Conservation (phyloP, 2,329 filamentous ascomycete genomes). For the Grosmannia penicillata region DNA sequence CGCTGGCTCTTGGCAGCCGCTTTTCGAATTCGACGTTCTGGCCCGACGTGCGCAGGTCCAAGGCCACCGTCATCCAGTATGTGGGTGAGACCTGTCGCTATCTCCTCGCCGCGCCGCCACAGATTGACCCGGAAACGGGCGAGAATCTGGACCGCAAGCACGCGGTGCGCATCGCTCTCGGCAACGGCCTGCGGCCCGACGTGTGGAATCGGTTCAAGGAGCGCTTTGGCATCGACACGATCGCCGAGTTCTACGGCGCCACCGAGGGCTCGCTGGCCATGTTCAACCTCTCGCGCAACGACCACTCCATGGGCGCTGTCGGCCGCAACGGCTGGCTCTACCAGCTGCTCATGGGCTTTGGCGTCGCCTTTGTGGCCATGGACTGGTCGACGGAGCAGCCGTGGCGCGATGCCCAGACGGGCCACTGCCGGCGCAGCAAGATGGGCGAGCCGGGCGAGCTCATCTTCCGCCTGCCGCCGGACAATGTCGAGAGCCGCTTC, state of each 20-base stretch:
- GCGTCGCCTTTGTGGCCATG: slow-evolving; percentile 47
- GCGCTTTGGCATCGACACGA: slow-evolving; percentile 58
- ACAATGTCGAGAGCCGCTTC: slow-evolving; percentile 47
- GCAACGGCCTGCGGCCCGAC: slow-evolving; percentile 74
- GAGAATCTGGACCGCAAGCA: slow-evolving; percentile 59
- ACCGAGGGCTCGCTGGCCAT: slow-evolving; percentile 57
- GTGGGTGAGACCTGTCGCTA: slow-evolving; percentile 82
- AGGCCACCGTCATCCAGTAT: slow-evolving; percentile 70
- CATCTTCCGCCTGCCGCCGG: slow-evolving; percentile 53
- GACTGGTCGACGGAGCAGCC: slow-evolving; percentile 59
- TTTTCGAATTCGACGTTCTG: slow-evolving; percentile 70
- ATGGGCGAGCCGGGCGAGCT: slow-evolving; percentile 59
- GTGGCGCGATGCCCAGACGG: slow-evolving; percentile 50
- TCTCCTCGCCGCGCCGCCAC: slow-evolving; percentile 51
- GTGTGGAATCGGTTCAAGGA: slow-evolving; percentile 75
- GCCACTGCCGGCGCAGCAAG: slow-evolving; percentile 46
- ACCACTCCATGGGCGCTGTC: slow-evolving; percentile 61
- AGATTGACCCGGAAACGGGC: slow-evolving; percentile 47
- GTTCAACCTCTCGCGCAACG: slow-evolving; percentile 62
- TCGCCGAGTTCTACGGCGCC: slow-evolving; percentile 70
- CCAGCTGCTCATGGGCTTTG: slow-evolving; percentile 33
- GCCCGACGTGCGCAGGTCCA: slow-evolving; percentile 54
- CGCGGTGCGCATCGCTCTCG: slow-evolving; percentile 59
- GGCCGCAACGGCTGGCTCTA: slow-evolving; percentile 55
- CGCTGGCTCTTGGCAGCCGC: slow-evolving; percentile 58